These are phyloP conservation scores for Lojkania enalia DNA, from an alignment of 2,329 filamentous ascomycete species.

Conservation along the genomic window DNA sequence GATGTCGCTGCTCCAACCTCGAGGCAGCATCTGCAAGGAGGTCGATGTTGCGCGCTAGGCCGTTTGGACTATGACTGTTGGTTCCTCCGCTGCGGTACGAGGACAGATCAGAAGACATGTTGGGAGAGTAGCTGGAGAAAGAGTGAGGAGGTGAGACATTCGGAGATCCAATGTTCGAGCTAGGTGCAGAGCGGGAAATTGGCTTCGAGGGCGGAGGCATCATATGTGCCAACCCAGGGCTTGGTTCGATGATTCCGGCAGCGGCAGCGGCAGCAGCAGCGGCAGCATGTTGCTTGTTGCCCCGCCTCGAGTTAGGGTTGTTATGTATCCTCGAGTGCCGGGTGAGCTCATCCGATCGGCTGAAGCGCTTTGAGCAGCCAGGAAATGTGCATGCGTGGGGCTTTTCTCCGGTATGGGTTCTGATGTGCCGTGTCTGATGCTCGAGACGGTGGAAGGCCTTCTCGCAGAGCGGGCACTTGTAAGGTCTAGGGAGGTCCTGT, in stretches of 20 bases:
- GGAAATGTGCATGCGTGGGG: conserved; percentile 94
- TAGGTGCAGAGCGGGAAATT: conserved; percentile 84
- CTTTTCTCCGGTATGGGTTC: conserved; percentile 97
- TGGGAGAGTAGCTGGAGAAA: conserved; percentile 66
- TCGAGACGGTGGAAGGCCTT: conserved; percentile 98
- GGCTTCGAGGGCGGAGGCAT: conserved; percentile 75
- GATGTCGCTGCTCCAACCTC: conserved; percentile 66
- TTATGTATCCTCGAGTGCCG: conserved; percentile 98
- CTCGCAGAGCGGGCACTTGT: conserved; percentile 98
- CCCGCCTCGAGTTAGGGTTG: conserved; percentile 94
- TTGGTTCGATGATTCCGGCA: conserved; percentile 56
- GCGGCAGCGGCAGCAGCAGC: conserved; percentile 58
- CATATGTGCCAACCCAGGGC: conserved; percentile 59
- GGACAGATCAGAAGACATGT: conserved; percentile 60
- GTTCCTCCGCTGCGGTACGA: conserved; percentile 53
- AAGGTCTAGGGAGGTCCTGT: conserved; percentile 89
- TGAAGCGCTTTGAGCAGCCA: conserved; percentile 96
- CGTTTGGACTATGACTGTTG: conserved; percentile 51
- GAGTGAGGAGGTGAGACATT: conserved; percentile 95
- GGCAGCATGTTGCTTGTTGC: conserved; percentile 76
- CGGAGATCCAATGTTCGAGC: conserved; percentile 84
- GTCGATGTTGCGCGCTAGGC: conserved; percentile 62
- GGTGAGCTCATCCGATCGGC: conserved; percentile 92
- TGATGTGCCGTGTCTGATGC: conserved; percentile 89
- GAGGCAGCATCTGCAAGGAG: conserved; percentile 71